Evolutionary conservation across 192 early-diverging fungal species (phyloP).

Genomic region (Dissophora ornata): DNA sequence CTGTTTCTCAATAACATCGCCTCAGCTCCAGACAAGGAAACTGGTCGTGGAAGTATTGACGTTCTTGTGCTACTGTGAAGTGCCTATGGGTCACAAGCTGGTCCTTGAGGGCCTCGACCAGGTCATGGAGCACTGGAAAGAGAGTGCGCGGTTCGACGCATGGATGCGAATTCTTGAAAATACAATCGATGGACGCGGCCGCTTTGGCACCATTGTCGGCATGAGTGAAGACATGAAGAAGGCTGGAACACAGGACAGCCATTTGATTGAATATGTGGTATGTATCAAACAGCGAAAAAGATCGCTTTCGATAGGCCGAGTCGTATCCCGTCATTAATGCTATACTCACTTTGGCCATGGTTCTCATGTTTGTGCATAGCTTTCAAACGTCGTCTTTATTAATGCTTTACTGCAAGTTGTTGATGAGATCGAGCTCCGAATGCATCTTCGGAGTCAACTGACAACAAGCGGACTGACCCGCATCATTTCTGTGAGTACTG

Average conservation of each 20-base stretch:
- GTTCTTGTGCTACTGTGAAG: conserved; percentile 79
- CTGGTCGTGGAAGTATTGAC: conserved; percentile 81
- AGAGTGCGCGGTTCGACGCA: conserved; percentile 76
- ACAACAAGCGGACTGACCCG: conserved; percentile 74
- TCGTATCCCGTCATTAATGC: no score
- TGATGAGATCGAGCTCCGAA: conserved; percentile 79
- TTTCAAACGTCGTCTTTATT: conserved; percentile 82
- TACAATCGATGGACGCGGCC: conserved; percentile 81
- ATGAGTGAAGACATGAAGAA: conserved; percentile 79
- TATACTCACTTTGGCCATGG: background rate
- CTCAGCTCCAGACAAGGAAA: conserved; percentile 76
- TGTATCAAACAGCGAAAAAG: background rate
- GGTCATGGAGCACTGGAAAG: conserved; percentile 72
- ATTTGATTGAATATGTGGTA: conserved; percentile 80
- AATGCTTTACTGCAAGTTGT: conserved; percentile 79
- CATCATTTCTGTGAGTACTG: conserved; percentile 61
- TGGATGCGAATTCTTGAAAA: conserved; percentile 82
- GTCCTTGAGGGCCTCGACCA: conserved; percentile 82
- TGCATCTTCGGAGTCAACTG: conserved; percentile 79
- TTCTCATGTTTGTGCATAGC: conserved; percentile 24
- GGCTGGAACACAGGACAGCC: conserved; percentile 71
- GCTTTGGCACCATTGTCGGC: conserved; percentile 81
- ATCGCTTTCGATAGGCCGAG: no score
- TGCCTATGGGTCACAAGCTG: conserved; percentile 78
- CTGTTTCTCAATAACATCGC: conserved; percentile 79